These are phyloP conservation scores for Pelargonium citronellum DNA, from an alignment of 441 rosid genomes.

Conservation along the genomic window DNA sequence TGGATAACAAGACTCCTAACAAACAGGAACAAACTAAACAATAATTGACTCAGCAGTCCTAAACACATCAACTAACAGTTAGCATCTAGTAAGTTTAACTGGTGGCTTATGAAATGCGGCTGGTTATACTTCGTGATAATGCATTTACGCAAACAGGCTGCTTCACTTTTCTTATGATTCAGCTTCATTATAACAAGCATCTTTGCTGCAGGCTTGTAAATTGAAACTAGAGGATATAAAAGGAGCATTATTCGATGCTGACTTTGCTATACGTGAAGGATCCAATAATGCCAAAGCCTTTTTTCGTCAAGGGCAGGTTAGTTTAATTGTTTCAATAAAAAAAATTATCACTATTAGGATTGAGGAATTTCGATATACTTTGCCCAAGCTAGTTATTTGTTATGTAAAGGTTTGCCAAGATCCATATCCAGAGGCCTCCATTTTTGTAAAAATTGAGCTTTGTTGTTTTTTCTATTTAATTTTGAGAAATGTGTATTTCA, in stretches of 20 bases:
- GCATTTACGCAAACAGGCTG: background rate
- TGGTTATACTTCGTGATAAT: background rate
- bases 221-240: conserved; percentile 76
- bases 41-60: too few relatives aligned
- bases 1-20: too few relatives aligned
- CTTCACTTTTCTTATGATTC: conserved; percentile 8
- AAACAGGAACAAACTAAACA: too few relatives aligned
- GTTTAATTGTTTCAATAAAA: background rate
- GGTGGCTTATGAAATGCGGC: background rate
- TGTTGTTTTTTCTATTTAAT: background rate
- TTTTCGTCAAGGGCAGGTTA: conserved; percentile 95
- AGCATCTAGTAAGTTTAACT: too few relatives aligned
- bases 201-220: conserved; percentile 63
- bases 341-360: background rate
- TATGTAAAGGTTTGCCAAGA: background rate
- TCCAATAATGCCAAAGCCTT: conserved; percentile 82
- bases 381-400: conserved; percentile 4
- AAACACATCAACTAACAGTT: too few relatives aligned
- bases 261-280: conserved; percentile 85
- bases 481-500: background rate
- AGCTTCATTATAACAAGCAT: background rate
- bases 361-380: too few relatives aligned
- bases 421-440: background rate
- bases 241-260: conserved; percentile 81
- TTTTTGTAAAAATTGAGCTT: background rate